Evolutionary conservation across 2,329 filamentous ascomycete species (phyloP).

Genomic region (Neocatenulostroma microsporum): DNA sequence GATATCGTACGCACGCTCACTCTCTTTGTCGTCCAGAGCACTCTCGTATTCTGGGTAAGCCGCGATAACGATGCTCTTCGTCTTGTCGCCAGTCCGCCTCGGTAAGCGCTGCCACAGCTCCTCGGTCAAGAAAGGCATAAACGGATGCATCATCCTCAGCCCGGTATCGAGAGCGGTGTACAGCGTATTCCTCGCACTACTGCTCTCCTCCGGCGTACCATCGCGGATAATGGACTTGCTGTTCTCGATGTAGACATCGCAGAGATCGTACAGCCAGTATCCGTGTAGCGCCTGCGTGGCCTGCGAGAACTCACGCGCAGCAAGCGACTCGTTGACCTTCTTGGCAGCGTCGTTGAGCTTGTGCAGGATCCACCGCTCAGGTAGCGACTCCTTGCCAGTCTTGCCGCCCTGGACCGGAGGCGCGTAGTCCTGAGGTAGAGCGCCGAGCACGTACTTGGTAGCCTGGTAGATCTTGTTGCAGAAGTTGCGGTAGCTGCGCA

Average conservation of each 20-base stretch:
- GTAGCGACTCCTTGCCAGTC: conserved; percentile 55
- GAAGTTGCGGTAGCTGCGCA: conserved; percentile 88
- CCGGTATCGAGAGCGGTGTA: conserved; percentile 73
- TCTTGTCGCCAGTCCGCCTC: conserved; percentile 59
- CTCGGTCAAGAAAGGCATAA: conserved; percentile 73
- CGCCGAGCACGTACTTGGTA: conserved; percentile 85
- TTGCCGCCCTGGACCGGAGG: conserved; percentile 48
- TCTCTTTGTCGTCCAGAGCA: conserved; percentile 57
- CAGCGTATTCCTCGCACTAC: conserved; percentile 68
- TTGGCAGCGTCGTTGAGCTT: conserved; percentile 66
- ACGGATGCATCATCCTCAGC: conserved; percentile 69
- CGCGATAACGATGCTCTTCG: conserved; percentile 64
- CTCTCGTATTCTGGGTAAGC: conserved; percentile 59
- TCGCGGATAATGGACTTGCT: conserved; percentile 74
- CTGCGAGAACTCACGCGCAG: conserved; percentile 64
- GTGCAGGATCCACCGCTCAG: conserved; percentile 66
- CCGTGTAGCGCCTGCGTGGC: conserved; percentile 65
- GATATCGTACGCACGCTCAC: conserved; percentile 68
- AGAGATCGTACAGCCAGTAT: conserved; percentile 72
- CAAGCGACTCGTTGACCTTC: conserved; percentile 61
- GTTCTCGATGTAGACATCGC: conserved; percentile 81
- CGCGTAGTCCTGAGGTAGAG: conserved; percentile 58
- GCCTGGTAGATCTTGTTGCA: conserved; percentile 98
- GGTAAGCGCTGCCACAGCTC: conserved; percentile 81
- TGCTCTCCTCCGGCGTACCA: conserved; percentile 62